Conservation (phyloP, 371 early-diverging fungal genomes). For the Hamiltosporidium tvaerminnensis region DNA sequence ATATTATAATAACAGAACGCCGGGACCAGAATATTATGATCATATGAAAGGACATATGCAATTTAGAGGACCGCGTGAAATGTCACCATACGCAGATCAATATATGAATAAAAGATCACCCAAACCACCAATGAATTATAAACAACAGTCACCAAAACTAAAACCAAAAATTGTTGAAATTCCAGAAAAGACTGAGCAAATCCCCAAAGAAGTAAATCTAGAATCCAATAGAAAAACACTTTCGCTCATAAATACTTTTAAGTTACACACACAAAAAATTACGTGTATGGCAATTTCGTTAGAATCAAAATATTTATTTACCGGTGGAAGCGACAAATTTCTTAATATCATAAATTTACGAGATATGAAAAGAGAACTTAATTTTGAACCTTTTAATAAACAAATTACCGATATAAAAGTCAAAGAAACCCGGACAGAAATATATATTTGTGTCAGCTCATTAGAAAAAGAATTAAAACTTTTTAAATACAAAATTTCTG, state of each 20-base stretch:
- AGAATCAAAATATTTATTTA: not conserved
- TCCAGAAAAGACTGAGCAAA: too few species aligned
- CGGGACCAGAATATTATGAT: too few species aligned
- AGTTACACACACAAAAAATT: not conserved
- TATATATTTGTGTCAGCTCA: constrained; percentile 7
- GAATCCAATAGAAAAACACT: not conserved
- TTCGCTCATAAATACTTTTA: not conserved
- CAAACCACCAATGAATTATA: too few species aligned
- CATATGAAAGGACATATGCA: too few species aligned
- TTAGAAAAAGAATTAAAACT: constrained; percentile 20
- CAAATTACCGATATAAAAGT: constrained; percentile 15
- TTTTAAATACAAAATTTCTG: constrained; percentile 1
- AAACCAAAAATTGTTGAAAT: too few species aligned
- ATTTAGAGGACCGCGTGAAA: too few species aligned
- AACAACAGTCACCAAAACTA: too few species aligned
- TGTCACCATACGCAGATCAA: too few species aligned
- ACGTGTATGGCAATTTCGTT: not conserved
- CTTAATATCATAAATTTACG: constrained; percentile 10
- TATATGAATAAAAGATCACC: too few species aligned
- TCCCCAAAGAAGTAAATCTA: too few species aligned
- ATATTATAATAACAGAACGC: too few species aligned
- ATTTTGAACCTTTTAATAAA: constrained; percentile 18
- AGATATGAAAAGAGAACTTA: constrained; percentile 13
- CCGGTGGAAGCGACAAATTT: not conserved
- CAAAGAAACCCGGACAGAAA: constrained; percentile 2